Evolutionary conservation across 257 asterid genomes (phyloP), one percentile per base, ranked within the genome.

Genomic region (Forsythia viridissima): DNA sequence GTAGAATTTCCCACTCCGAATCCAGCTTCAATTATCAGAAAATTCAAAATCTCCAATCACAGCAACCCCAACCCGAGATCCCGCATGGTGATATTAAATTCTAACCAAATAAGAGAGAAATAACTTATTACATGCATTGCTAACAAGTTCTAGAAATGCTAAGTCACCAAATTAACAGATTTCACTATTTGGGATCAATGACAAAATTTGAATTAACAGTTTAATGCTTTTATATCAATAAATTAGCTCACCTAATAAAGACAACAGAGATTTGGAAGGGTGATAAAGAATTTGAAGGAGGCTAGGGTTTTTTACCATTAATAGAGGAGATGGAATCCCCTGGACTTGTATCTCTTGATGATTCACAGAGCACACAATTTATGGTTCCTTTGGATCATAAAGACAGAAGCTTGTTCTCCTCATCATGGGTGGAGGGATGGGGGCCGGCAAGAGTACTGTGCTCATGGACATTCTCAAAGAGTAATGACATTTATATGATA

Each of bases 341-440:
- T 55, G 98, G 98, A 48, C 93, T 92, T 1, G 93, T 90, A 4
- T 78, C 93, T 20, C 75, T 89, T 3, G 97, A 91, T 40, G 98
- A 94, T 76, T 94, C 97, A 11, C 94, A 88, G 84, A 92, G 98
- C 88, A 94, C 97, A 13, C 92, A 93, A 42, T 96, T 94, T 75
- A 94, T 92, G 98, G 92, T 94, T 76, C 98, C 98, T 0, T 92
- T 94, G 98, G 98, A 90, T 77, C 98, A 92, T 73, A 90, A 92
- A 70, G 98, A 94, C 76, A 85, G 98, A 83, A 92, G 97, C 59
- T 98, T 0, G 92, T 92, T 44, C 97, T 92, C 80, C 98, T 94
- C 85, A 86, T 94, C 88, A 94, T 94, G 98, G 98, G 98, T 2
- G 98, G 98, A 46, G 98, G 98, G 12, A 94, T 94, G 98, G 97